phyloP scores from a whole-genome alignment of 129 eudicot species.

The Chrysanthemum makinoi region DNA sequence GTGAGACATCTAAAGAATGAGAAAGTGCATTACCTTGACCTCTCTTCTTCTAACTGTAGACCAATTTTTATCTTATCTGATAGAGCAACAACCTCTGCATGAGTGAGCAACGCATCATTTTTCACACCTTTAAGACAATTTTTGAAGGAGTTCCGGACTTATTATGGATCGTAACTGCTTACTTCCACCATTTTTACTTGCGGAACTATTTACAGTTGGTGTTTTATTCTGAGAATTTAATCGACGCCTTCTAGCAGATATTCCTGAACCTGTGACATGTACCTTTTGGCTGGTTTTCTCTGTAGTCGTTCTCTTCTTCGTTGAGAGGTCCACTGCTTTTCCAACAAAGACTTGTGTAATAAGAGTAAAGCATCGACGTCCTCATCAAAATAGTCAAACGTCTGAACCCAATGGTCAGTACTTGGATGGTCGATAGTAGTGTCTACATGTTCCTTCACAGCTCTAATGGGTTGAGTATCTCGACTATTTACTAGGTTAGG shows the following conservation, averaged over 20 bases:
- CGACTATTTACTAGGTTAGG: slow-evolving; percentile 42
- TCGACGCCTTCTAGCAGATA: slow-evolving; percentile 78
- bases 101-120: slow-evolving; percentile 65
- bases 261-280: slow-evolving; percentile 67
- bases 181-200: slow-evolving; percentile 26
- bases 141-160: slow-evolving; percentile 66
- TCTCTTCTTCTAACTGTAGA: slow-evolving; percentile 64
- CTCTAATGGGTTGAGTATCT: slow-evolving; percentile 48
- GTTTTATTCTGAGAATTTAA: slow-evolving; percentile 47
- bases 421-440: slow-evolving; percentile 41
- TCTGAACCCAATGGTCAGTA: slow-evolving; percentile 47
- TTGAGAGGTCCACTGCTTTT: slow-evolving; percentile 86
- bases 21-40: slow-evolving; percentile 51
- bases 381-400: slow-evolving; percentile 37
- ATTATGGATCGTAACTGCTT: slow-evolving; percentile 41
- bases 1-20: neutral
- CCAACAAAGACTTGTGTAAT: slow-evolving; percentile 83
- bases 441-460: slow-evolving; percentile 67
- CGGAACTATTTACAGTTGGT: slow-evolving; percentile 28
- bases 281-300: slow-evolving; percentile 36
- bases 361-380: slow-evolving; percentile 77
- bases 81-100: slow-evolving; percentile 73
- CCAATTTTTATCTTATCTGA: slow-evolving; percentile 70
- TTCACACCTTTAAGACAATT: slow-evolving; percentile 70
- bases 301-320: slow-evolving; percentile 35